Base-by-base conservation (phyloP, 345 rosid genomes). In the Syzygium oleosum region DNA sequence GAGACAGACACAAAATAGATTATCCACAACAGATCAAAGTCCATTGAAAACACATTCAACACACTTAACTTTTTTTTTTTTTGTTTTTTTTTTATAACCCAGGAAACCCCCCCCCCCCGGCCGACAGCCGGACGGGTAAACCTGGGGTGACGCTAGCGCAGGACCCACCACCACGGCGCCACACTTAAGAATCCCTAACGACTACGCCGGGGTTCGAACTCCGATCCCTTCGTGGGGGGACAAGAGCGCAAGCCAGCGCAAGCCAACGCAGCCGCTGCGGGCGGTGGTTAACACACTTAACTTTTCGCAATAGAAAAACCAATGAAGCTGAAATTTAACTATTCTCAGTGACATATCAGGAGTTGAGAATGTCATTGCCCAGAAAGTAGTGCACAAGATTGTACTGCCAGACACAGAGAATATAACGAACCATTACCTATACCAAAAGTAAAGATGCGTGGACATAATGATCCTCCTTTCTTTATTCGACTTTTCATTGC, bases 371-470 rank as follows among this genome's bases (percentile, higher is more conserved):
- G 52, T 61, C 83, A 73, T 21, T 73, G 49, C 83, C 83, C 83
- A 73, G 83, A 73, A 38, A 73, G 83, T 73, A 73, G 49, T 10
- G 49, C 83, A 38, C 46, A 38, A 9, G 25, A 73, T 73, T 0
- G 27, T 73, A 49, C 49, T 21, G 83, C 83, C 83, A 19, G 49
- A 38, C 83, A 73, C 80, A 73, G 4, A 73, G 49, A 8, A 84
- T 0, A 83, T 49, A 14, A 85, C 41, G 78, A 91, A 85, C n/a
- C 68, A 88, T 90, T 93, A 96, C 99, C 99, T 90, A 96, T 90
- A 65, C 98, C 98, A 88, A 96, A 96, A 73, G 98, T 94, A 93
- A 91, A 92, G 90, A 96, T 92, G 23, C 97, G 96, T 77, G 97
- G 99, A 92, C 68, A 79, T 63, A 92, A 90, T 65, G 91, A 88